Evolutionary conservation across 805 yeast genomes (phyloP).

Genomic region (Pichia cabralensis): DNA sequence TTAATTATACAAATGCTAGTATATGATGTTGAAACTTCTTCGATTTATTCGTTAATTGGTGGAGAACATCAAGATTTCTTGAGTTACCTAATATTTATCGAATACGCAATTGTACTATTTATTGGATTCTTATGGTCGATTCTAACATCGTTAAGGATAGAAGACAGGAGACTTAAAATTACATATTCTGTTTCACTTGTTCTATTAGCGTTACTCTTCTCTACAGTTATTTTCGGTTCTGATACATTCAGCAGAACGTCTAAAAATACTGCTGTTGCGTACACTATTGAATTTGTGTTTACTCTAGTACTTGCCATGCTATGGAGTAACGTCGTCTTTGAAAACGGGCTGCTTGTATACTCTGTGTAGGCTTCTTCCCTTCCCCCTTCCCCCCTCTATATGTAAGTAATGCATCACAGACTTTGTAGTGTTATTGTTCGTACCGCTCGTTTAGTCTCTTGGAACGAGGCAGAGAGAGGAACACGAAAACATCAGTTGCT

Average conservation of each 20-base stretch:
- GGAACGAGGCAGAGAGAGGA: too few species aligned
- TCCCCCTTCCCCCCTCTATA: constrained; percentile 1
- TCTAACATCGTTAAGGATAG: constrained; percentile 14
- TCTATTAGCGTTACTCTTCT: constrained; percentile 2
- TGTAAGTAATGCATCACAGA: too few species aligned
- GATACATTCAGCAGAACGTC: constrained; percentile 11
- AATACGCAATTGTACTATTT: constrained; percentile 14
- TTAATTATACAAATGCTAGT: constrained; percentile 20
- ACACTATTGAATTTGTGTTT: constrained; percentile 16
- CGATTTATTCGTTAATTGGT: constrained; percentile 21
- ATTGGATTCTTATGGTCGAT: constrained; percentile 13
- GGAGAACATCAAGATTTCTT: constrained; percentile 13
- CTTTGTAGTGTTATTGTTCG: too few species aligned
- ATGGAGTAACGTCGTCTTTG: constrained; percentile 20
- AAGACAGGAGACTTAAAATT: constrained; percentile 11
- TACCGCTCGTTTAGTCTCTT: constrained; percentile 2
- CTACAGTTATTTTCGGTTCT: constrained; percentile 13
- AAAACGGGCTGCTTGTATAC: constrained; percentile 6
- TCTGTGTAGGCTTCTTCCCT: background rate
- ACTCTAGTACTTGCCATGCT: constrained; percentile 15
- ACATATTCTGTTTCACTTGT: constrained; percentile 5
- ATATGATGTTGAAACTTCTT: constrained; percentile 22
- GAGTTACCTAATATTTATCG: constrained; percentile 16
- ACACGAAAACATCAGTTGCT: too few species aligned
- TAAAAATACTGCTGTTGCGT: constrained; percentile 16